These are phyloP conservation scores for Verticillium nonalfalfae DNA, from an alignment of 2,329 filamentous ascomycete species.

Conservation along the genomic window DNA sequence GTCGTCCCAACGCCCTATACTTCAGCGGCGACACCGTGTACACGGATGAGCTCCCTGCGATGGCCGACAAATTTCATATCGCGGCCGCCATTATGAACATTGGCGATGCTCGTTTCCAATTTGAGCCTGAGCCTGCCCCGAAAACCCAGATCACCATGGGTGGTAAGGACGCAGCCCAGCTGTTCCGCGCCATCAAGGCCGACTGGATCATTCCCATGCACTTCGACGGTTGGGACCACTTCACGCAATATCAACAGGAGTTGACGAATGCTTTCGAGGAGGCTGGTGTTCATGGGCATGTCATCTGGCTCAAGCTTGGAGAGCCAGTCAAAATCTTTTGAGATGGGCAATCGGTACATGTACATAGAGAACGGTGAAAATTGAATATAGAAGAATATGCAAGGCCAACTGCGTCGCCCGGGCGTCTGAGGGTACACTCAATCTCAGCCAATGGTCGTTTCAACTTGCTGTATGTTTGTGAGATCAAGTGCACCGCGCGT, in stretches of 20 bases:
- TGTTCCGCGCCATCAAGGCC: slow-evolving; percentile 30
- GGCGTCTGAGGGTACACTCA: too few species aligned
- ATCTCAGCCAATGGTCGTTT: too few species aligned
- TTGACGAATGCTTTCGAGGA: slow-evolving; percentile 22
- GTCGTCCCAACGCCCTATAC: slow-evolving; percentile 37
- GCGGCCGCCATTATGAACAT: slow-evolving; percentile 32
- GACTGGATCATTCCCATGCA: slow-evolving; percentile 40
- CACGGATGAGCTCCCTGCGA: slow-evolving; percentile 27
- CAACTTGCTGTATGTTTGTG: too few species aligned
- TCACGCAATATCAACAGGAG: slow-evolving; percentile 25
- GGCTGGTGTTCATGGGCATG: slow-evolving; percentile 24
- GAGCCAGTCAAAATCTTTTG: slow-evolving; percentile 6
- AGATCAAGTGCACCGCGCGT: too few species aligned
- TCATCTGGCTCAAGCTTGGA: slow-evolving; percentile 26
- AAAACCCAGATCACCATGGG: slow-evolving; percentile 34
- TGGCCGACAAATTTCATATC: slow-evolving; percentile 28
- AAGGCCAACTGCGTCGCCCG: too few species aligned
- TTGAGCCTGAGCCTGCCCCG: slow-evolving; percentile 8
- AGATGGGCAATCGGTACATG: background rate
- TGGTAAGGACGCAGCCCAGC: slow-evolving; percentile 28
- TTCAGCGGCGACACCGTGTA: slow-evolving; percentile 44
- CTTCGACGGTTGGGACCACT: slow-evolving; percentile 39
- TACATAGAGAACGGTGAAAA: too few species aligned
- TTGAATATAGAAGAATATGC: too few species aligned
- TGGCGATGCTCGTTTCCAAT: slow-evolving; percentile 19